Percentiles rank a stretch among this genome's conserved stretches.
Evolutionary conservation across 2,329 filamentous ascomycete genomes (phyloP).

Genomic region (Hypoxylon sp.): DNA sequence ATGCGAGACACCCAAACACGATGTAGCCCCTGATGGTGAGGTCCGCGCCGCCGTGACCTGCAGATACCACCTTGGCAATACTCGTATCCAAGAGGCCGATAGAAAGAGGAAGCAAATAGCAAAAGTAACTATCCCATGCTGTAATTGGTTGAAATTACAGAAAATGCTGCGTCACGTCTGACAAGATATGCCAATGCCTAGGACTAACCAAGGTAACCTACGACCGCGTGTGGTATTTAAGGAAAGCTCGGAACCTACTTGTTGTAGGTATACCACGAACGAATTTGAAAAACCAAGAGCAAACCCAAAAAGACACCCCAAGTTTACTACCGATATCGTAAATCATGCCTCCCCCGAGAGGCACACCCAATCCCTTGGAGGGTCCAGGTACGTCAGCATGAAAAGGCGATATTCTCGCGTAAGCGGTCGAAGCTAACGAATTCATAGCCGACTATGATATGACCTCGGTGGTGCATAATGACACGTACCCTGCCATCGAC

Average conservation of each 20-base stretch:
- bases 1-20: too few relatives aligned
- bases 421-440: conserved; percentile 3
- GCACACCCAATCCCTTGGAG: conserved; percentile 34
- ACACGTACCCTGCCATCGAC: conserved; percentile 47
- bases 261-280: neutral
- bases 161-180: too few relatives aligned
- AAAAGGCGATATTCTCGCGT: neutral
- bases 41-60: too few relatives aligned
- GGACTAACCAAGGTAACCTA: too few relatives aligned
- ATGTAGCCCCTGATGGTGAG: too few relatives aligned
- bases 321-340: neutral
- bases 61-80: too few relatives aligned
- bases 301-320: neutral
- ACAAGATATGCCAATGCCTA: too few relatives aligned
- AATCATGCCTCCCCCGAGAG: conserved; percentile 40
- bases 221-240: neutral
- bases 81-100: too few relatives aligned
- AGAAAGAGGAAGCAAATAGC: too few relatives aligned
- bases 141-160: too few relatives aligned
- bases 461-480: conserved; percentile 43
- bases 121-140: too few relatives aligned
- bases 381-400: conserved; percentile 34
- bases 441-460: conserved; percentile 41
- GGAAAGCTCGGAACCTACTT: neutral
- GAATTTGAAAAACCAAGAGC: neutral